These are phyloP conservation scores for Lasiosphaeris hirsuta DNA, from an alignment of 495 filamentous ascomycete species.

Conservation along the genomic window DNA sequence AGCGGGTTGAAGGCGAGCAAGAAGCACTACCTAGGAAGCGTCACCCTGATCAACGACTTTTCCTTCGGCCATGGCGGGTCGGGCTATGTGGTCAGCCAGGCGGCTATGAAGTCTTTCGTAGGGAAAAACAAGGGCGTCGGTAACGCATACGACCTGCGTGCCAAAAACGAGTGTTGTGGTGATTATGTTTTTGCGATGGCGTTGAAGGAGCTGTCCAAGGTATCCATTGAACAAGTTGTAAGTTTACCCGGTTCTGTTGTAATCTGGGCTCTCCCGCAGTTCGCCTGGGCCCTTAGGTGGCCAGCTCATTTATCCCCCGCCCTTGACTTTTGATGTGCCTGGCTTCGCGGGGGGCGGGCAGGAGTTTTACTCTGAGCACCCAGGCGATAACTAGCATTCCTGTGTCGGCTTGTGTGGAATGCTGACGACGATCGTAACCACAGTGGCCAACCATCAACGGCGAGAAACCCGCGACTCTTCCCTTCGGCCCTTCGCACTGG, in stretches of 20 bases:
- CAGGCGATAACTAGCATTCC: too few relatives aligned
- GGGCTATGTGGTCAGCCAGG: constrained; percentile 62
- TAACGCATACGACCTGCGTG: constrained; percentile 50
- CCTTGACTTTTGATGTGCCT: neutral
- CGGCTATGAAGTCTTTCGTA: constrained; percentile 47
- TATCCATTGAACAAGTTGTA: constrained; percentile 35
- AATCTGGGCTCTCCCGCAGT: neutral
- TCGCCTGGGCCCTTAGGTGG: too few relatives aligned
- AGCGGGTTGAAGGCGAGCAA: constrained; percentile 46
- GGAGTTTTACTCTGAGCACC: too few relatives aligned
- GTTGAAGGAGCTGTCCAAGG: constrained; percentile 45
- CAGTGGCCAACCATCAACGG: constrained; percentile 58
- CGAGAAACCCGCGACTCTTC: constrained; percentile 48
- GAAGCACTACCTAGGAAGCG: constrained; percentile 57
- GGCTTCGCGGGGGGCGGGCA: too few relatives aligned
- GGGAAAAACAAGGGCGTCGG: constrained; percentile 40
- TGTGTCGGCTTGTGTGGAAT: too few relatives aligned
- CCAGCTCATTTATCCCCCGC: neutral
- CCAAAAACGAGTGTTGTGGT: constrained; percentile 61
- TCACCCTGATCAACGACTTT: constrained; percentile 51
- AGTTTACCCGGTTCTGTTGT: constrained; percentile 13
- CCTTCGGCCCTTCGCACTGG: constrained; percentile 53
- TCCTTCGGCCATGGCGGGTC: constrained; percentile 67
- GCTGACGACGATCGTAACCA: neutral
- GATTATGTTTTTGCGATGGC: constrained; percentile 62